Base-by-base conservation (phyloP, 352 stramenopile species). In the Phytopythium aichiense region DNA sequence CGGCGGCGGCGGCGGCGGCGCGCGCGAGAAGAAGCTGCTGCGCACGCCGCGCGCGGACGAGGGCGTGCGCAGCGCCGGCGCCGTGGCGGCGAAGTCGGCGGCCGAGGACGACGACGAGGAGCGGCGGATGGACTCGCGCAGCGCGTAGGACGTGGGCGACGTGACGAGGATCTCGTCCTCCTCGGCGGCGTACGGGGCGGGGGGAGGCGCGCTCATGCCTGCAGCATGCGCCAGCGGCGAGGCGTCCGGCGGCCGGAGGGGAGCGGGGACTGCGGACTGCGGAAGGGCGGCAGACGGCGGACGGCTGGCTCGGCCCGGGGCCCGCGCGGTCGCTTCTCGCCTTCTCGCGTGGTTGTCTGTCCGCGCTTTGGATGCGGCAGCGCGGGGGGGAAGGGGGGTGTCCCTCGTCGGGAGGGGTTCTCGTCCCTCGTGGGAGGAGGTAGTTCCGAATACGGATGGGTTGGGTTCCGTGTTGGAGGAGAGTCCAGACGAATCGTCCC, bases 91-190 rank as follows among this genome's bases (percentile, higher is more conserved):
- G 18, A 51, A 60, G 38, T 52, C 55, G 12, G 55, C 68, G 18
- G 72, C 66, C 11, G 76, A 87, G 23, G 76, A 68, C 30, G 74
- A 72, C 33, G 82, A 93, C 55, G 77, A 91, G 49, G 83, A 91
- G 40, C 79, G 84, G 22, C 81, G 84, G 60, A 94, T 79, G 20
- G 84, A 94, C 67, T 92, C 83, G 65, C 84, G 82, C 65, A 82
- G 71, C 43, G 80, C 76, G 50, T 91, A 90, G 51, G 82, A 92
- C 52, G 82, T 92, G 53, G 84, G 84, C 51, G 84, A 94, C 63
- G 84, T 94, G 63, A 94, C 84, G n/a, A 76, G 63, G 61, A 94
- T 89, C 60, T 92, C 80, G 12, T 91, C 77, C 25, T 79, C 76
- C 22, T 76, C 74, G 69, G 66, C 48, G 70, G 69, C 61, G 38